Evolutionary conservation across 495 filamentous ascomycete species (phyloP).

Genomic region (Cercophora sp.): DNA sequence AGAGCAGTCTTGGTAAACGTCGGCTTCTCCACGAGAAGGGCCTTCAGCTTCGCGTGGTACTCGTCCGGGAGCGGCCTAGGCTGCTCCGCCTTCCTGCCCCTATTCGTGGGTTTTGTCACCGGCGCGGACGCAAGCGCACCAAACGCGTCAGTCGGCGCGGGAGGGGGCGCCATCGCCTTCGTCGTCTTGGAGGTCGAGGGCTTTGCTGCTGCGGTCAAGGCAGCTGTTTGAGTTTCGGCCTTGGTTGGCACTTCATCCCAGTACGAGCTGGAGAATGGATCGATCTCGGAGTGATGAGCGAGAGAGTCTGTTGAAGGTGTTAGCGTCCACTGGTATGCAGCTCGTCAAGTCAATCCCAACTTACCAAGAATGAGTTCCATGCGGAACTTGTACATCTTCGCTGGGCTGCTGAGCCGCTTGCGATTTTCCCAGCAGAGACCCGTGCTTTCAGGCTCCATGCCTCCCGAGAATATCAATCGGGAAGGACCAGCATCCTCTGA

Average conservation of each 20-base stretch:
- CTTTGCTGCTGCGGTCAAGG: background rate
- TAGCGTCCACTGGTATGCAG: conserved; percentile 10
- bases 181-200: background rate
- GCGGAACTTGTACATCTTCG: conserved; percentile 51
- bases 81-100: conserved; percentile 21
- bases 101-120: conserved; percentile 2
- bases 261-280: conserved; percentile 80
- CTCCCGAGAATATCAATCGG: conserved; percentile 47
- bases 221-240: background rate
- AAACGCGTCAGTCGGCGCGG: conserved; percentile 21
- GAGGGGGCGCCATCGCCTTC: conserved; percentile 10
- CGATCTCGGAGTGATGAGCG: conserved; percentile 54
- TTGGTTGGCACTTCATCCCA: conserved; percentile 51
- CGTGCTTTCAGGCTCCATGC: conserved; percentile 69
- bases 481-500: conserved; percentile 50
- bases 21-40: conserved; percentile 20
- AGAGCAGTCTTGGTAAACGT: conserved; percentile 27
- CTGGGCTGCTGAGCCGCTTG: conserved; percentile 36
- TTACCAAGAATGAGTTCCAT: conserved; percentile 72
- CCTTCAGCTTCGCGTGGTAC: conserved; percentile 24
- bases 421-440: conserved; percentile 79
- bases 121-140: conserved; percentile 8
- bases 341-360: conserved; percentile 15
- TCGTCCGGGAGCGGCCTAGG: conserved; percentile 12
- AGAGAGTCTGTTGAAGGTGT: conserved; percentile 24